Percentiles rank a stretch among this genome's conserved stretches.
Evolutionary conservation across 257 asterid genomes (phyloP).

Genomic region (Solanum etuberosum): DNA sequence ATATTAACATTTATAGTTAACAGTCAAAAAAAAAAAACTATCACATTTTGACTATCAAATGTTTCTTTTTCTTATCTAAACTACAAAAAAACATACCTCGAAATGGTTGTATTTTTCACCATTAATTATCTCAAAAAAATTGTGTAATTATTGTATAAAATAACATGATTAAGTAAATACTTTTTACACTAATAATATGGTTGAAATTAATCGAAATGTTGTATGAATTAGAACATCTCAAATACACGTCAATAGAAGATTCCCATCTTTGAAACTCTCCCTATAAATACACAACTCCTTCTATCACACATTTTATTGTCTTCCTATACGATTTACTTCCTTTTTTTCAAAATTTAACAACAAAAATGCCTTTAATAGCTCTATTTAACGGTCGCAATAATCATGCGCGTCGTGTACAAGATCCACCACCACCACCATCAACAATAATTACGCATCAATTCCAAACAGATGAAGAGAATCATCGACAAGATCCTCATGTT

Average conservation of each 20-base stretch:
- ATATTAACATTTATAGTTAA: background rate
- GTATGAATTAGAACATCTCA: background rate
- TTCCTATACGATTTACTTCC: background rate
- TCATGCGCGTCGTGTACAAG: background rate
- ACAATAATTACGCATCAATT: background rate
- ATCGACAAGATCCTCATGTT: background rate
- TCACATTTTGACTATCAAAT: too few relatives aligned
- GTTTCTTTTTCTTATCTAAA: too few relatives aligned
- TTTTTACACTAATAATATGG: background rate
- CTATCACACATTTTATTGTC: background rate
- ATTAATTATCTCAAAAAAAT: background rate
- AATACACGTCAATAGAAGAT: background rate
- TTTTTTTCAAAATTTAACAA: background rate
- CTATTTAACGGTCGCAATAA: conserved; percentile 1
- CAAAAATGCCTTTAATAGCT: conserved; percentile 12
- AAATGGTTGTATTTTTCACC: too few relatives aligned
- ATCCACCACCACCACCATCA: background rate
- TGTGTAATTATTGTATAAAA: background rate
- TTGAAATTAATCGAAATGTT: background rate
- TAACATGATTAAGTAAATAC: background rate
- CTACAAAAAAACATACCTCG: background rate
- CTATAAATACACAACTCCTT: background rate
- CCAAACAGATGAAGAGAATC: background rate
- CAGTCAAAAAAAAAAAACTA: too few relatives aligned
- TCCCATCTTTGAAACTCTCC: background rate